These are phyloP conservation scores for Rhododendron griersonianum DNA, from an alignment of 148 eudicot species.

Conservation along the genomic window DNA sequence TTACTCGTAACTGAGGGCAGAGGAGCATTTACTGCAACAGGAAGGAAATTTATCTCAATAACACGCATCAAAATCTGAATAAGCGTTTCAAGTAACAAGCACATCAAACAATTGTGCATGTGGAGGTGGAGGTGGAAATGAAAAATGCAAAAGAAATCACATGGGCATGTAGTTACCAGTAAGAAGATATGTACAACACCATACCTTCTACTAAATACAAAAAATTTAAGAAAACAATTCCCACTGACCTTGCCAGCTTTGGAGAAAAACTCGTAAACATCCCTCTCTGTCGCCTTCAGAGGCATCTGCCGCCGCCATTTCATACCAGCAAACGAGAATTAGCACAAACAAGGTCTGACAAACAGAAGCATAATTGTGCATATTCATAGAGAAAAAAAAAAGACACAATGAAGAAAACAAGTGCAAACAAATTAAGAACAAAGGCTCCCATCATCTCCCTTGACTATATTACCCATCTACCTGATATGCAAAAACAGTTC, in stretches of 20 bases:
- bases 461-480: constrained; percentile 22
- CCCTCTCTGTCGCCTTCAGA: constrained; percentile 82
- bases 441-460: background rate
- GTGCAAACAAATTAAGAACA: background rate
- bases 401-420: background rate
- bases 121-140: background rate
- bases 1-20: constrained; percentile 30
- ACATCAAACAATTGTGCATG: background rate
- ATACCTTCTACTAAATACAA: background rate
- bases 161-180: background rate
- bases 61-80: constrained; percentile 12
- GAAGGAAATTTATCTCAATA: constrained; percentile 31
- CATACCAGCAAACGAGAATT: constrained; percentile 8
- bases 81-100: background rate
- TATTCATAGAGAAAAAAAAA: background rate
- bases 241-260: constrained; percentile 88
- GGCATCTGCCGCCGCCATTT: constrained; percentile 64
- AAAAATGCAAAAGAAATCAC: background rate
- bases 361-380: background rate
- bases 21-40: constrained; percentile 34
- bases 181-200: background rate
- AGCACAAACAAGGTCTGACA: background rate
- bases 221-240: background rate
- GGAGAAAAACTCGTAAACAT: constrained; percentile 88
- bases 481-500: constrained; percentile 99